phyloP scores from a whole-genome alignment of 305 asterid genomes.

The Fraxinus baroniana region DNA sequence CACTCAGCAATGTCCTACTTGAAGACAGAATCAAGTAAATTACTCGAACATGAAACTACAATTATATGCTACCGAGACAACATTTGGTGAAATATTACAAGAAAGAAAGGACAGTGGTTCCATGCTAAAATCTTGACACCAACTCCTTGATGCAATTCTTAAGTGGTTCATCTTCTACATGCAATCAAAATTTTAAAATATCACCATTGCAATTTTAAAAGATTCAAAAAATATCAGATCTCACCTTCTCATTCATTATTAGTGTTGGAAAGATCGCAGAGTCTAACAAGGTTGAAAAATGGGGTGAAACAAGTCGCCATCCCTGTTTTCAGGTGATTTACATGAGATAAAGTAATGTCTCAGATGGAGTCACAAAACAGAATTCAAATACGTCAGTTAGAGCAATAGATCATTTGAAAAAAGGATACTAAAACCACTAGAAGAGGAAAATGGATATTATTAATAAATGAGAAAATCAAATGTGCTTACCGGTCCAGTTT shows the following conservation, averaged over 20 bases:
- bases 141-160: not conserved
- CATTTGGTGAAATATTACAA: not conserved
- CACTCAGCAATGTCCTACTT: conserved; percentile 39
- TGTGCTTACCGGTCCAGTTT: conserved; percentile 46
- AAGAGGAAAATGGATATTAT: not conserved
- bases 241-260: conserved; percentile 45
- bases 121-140: not conserved
- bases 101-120: not conserved
- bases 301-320: conserved; percentile 46
- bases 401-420: not conserved
- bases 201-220: not conserved
- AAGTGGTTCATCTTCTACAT: not conserved
- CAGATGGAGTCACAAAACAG: conserved; percentile 12
- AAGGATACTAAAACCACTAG: conserved; percentile 7
- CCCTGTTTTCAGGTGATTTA: conserved; percentile 33
- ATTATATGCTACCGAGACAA: not conserved
- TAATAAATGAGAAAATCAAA: not conserved
- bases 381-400: not conserved
- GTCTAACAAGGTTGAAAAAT: conserved; percentile 39
- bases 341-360: conserved; percentile 2
- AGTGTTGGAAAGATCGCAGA: conserved; percentile 43
- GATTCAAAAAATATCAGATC: conserved; percentile 2
- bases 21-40: not conserved
- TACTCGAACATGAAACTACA: not conserved
- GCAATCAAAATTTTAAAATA: not conserved